Evolutionary conservation across 805 yeast genomes (phyloP), one percentile per base, ranked within the genome.

Genomic region (Kluyveromyces wickerhamii): DNA sequence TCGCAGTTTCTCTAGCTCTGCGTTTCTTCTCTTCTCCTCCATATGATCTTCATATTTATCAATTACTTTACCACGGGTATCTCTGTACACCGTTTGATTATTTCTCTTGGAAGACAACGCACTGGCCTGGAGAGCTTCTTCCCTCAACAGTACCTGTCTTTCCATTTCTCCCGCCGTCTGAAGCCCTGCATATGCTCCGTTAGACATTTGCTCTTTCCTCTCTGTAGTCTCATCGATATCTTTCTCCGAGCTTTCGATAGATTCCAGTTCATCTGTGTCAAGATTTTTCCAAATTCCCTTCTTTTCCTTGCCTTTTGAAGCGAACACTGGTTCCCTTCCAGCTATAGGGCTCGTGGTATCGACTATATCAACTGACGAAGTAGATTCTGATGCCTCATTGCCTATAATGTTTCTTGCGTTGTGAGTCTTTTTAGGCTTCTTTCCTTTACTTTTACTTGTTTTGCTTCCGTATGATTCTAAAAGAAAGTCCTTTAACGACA

Each of bases 1-100:
- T 34, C 45, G 41, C 31, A 45, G 52, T 47, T 52, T 51, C 41
- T 49, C 52, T 15, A 36, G 37, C 32, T 53, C 59, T 26, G 51
- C 54, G 23, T 50, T 37, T 35, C 47, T 44, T 37, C 49, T 51
- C 17, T 52, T 20, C 7, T 25, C 18, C 12, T 30, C 14, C 8
- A 34, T 15, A 11, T 31, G 24, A 20, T 26, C 36, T 14, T 41
- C 44, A 15, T 57, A 51, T 32, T 69, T 52, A 41, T 73, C 69
- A 3, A 79, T 59, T 14, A 61, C 63, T 21, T 71, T 59, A 12
- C 94, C 94, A 1, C 66, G 49, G 2, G 69, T 59, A 49, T 82
- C 89, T 63, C 92, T 69, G 46, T 69, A 71, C 0, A 74, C 61
- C 0, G 81, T 75, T 26, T 57, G 52, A 7, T 45, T 40, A 12